phyloP scores from a whole-genome alignment of 2,329 filamentous ascomycete species.

The Calonectria crousiana region DNA sequence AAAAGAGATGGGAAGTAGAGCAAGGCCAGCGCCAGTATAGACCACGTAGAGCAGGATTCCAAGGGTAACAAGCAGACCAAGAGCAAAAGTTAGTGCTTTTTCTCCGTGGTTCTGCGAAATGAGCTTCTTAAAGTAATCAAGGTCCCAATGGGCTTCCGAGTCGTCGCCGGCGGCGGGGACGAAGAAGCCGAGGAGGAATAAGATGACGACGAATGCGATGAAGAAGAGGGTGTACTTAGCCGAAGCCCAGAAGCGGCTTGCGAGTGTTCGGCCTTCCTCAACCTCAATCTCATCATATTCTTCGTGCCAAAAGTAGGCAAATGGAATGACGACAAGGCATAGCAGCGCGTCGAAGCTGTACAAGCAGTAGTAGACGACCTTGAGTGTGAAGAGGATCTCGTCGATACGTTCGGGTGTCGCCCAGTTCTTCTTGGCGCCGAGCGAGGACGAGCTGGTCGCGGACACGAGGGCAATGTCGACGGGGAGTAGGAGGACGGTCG shows the following conservation, averaged over 20 bases:
- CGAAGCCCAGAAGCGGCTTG: conserved; percentile 82
- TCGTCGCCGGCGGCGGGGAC: conserved; percentile 81
- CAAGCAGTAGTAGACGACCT: conserved; percentile 90
- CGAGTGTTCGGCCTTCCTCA: conserved; percentile 81
- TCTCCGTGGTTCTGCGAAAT: conserved; percentile 86
- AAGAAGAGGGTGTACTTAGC: conserved; percentile 93
- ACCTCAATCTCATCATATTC: conserved; percentile 94
- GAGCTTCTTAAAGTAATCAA: conserved; percentile 92
- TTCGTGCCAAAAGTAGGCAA: conserved; percentile 98
- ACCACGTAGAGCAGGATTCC: conserved; percentile 88
- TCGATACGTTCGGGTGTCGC: conserved; percentile 85
- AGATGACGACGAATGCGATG: conserved; percentile 79
- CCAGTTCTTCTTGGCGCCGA: conserved; percentile 93
- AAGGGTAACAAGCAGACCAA: conserved; percentile 89
- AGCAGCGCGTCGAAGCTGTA: conserved; percentile 93
- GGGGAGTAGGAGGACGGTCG: conserved; percentile 90
- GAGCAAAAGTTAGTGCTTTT: conserved; percentile 88
- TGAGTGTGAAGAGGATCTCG: conserved; percentile 82
- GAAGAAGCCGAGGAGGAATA: conserved; percentile 96
- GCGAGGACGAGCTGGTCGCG: conserved; percentile 80
- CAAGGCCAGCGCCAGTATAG: conserved; percentile 90
- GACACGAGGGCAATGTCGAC: conserved; percentile 97
- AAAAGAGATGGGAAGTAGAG: conserved; percentile 87
- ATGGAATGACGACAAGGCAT: conserved; percentile 90
- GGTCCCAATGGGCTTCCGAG: conserved; percentile 76